Base-by-base conservation (phyloP, 495 filamentous ascomycete genomes). In the Echria macrotheca region DNA sequence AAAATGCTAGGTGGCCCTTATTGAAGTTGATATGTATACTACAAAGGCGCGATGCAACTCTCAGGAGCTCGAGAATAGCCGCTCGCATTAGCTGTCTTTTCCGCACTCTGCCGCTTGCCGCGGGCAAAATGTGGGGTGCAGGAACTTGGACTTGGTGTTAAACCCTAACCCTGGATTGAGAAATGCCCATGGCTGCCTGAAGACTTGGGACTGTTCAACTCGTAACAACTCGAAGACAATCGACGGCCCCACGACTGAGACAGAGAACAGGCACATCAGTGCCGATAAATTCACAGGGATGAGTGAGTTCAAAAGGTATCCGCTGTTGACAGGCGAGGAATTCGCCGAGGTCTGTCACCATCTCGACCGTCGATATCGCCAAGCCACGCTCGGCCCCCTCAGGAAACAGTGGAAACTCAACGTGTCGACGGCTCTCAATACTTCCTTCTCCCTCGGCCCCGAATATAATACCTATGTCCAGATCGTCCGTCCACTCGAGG, bases 291-390 rank as follows among this genome's bases (percentile, higher is more conserved):
- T n/a, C n/a, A n/a, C n/a, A n/a, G n/a, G n/a, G n/a, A n/a, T n/a
- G n/a, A n/a, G n/a, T n/a, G n/a, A 59, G 2, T 64, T 67, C 50
- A 17, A 57, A 32, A 63, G 57, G 31, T 80, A 74, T 55, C 83
- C 82, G n/a, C 79, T 77, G 43, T 70, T 86, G 11, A 75, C 69
- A 17, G 53, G 59, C 15, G 71, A 73, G 23, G 81, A 86, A 56
- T 87, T 87, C 50, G 63, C 76, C 26, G 61, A 72, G 57, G 79
- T 72, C 42, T 85, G 82, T 64, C 73, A 79, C 59, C 70, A 70
- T 31, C 69, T 87, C 17, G 72, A 76, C 32, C 63, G 76, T 54
- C 74, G 69, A 55, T 77, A 82, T 63, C 59, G 69, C 43, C 69
- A 61, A 47, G 73, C 74, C 18, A 70, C 61, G n/a, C 56, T 79